phyloP scores from a whole-genome alignment of 371 early-diverging fungal genomes.

The Thermomucor indicae-seudaticae region DNA sequence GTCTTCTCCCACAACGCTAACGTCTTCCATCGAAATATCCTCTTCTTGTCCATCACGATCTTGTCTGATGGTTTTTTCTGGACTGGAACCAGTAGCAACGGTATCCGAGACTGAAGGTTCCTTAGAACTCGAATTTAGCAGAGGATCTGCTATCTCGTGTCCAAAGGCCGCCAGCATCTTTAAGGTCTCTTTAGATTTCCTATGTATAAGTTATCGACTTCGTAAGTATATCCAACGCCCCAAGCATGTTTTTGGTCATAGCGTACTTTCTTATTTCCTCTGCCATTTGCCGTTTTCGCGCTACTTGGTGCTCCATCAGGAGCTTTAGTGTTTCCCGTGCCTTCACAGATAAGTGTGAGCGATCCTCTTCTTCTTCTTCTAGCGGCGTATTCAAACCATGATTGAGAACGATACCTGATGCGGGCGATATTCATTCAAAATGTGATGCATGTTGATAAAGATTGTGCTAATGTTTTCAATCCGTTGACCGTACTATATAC shows the following conservation, averaged over 20 bases:
- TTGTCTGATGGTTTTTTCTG: not conserved
- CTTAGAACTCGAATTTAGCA: not conserved
- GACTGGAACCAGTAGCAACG: no score
- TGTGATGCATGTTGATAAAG: constrained; percentile 72
- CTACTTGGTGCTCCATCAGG: constrained; percentile 68
- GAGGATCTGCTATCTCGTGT: constrained; percentile 4
- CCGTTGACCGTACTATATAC: constrained; percentile 45
- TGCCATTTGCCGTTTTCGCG: constrained; percentile 47
- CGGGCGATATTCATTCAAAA: constrained; percentile 68
- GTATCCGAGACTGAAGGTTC: not conserved
- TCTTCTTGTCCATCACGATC: not conserved
- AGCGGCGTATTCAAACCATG: no score
- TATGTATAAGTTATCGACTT: not conserved
- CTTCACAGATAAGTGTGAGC: constrained; percentile 7
- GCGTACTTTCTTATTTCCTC: constrained; percentile 48
- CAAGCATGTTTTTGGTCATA: not conserved
- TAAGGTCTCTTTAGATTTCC: constrained; percentile 19
- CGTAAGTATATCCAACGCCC: not conserved
- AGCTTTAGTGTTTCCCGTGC: constrained; percentile 68
- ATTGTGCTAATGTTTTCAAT: constrained; percentile 65
- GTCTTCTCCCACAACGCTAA: not conserved
- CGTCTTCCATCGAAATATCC: not conserved
- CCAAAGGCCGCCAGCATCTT: constrained; percentile 12
- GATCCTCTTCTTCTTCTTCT: no score
- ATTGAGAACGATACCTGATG: constrained; percentile 47